phyloP scores from a whole-genome alignment of 2,329 filamentous ascomycete species.

The Talaromyces marneffei region DNA sequence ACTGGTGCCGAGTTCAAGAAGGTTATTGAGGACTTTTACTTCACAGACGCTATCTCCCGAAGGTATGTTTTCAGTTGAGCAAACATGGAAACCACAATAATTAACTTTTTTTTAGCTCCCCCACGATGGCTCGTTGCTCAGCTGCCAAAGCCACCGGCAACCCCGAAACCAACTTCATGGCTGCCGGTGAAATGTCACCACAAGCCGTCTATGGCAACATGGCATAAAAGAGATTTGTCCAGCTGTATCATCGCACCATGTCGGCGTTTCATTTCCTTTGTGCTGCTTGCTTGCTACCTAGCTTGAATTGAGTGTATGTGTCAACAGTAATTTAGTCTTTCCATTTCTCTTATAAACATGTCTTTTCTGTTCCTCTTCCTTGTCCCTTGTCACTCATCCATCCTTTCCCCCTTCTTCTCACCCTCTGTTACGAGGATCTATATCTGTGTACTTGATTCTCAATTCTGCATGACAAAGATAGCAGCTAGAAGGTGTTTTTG shows the following conservation, averaged over 20 bases:
- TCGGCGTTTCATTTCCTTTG: constrained; percentile 16
- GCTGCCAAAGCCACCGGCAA: constrained; percentile 81
- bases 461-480: constrained; percentile 12
- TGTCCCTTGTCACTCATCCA: neutral
- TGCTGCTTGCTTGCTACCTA: constrained; percentile 16
- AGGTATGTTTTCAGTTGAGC: constrained; percentile 56
- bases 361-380: neutral
- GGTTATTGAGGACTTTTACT: constrained; percentile 93
- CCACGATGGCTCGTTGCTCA: constrained; percentile 96
- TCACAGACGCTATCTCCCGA: constrained; percentile 93
- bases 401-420: constrained; percentile 9
- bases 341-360: neutral
- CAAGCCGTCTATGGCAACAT: constrained; percentile 35
- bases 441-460: constrained; percentile 7
- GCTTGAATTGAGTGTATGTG: constrained; percentile 8
- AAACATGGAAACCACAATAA: neutral
- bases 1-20: constrained; percentile 71
- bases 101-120: constrained; percentile 58
- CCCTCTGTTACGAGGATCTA: constrained; percentile 4
- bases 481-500: constrained; percentile 12
- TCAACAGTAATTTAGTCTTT: constrained; percentile 8
- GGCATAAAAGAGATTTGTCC: constrained; percentile 8
- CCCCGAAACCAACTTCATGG: constrained; percentile 73
- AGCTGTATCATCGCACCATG: constrained; percentile 11
- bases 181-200: constrained; percentile 52